Base-by-base conservation (phyloP, 495 filamentous ascomycete genomes). In the Lasiosphaeris hirsuta region DNA sequence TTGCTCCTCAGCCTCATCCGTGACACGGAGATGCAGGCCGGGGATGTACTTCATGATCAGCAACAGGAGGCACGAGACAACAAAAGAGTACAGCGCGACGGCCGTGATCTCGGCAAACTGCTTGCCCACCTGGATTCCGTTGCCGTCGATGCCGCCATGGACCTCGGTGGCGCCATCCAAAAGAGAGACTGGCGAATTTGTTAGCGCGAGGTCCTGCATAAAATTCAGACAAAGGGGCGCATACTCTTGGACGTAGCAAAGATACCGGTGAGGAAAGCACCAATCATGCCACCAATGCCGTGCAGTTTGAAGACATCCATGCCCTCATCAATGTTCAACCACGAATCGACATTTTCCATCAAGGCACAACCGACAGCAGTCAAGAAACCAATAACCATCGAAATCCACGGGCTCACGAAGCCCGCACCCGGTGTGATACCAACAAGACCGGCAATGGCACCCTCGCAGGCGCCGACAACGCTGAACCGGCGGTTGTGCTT, bases 391-490 rank as follows among this genome's bases (percentile, higher is more conserved):
- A 96, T 81, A 1, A 55, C 53, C 6, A 55, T n/a, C 8, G 53
- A 13, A 33, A 55, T 46, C 53, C 53, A 55, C 37, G 53, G 53
- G 41, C 35, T 36, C 8, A 55, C 63, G 46, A 55, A 66, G 30
- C 90, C 90, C 19, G 88, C 88, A 7, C 89, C 89, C 7, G 90
- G 90, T 3, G 90, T 94, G 17, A 90, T 90, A 48, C 90, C 90
- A 8, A 97, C 93, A 30, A 94, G 80, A 45, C 90, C 90, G 0
- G 88, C 88, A 66, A 94, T 94, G 62, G 86, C 83, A 40, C 93
- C 93, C 19, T 92, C 96, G 75, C 93, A 97, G 84, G 92, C 95
- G 35, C 92, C 93, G 57, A 96, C 92, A 82, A 96, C 92, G 13
- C 90, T 95, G 40, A 68, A 68, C 91, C 92, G 96, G 73, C 95